These are phyloP conservation scores for Setomelanomma holmii DNA, from an alignment of 2,329 filamentous ascomycete genomes.

Conservation along the genomic window DNA sequence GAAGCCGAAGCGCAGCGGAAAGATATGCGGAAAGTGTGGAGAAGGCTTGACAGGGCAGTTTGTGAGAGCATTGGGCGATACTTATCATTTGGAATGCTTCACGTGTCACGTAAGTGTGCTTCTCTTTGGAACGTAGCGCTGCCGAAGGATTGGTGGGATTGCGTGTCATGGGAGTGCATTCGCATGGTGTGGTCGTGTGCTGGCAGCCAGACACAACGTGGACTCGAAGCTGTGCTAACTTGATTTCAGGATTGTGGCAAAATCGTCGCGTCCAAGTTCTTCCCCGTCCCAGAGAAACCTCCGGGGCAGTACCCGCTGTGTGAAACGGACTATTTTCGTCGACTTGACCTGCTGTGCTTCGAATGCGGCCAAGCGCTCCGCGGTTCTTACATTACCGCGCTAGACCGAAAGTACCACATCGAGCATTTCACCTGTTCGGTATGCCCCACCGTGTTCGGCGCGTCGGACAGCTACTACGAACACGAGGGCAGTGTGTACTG, in stretches of 20 bases:
- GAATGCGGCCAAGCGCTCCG: slow-evolving; percentile 91
- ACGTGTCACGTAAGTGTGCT: slow-evolving; percentile 78
- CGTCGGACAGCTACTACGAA: slow-evolving; percentile 98
- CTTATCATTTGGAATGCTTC: slow-evolving; percentile 97
- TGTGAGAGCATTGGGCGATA: slow-evolving; percentile 89
- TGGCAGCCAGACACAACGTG: no score
- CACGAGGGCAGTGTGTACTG: slow-evolving; percentile 97
- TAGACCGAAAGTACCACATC: slow-evolving; percentile 96
- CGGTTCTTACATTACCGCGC: slow-evolving; percentile 95
- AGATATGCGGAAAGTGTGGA: slow-evolving; percentile 80
- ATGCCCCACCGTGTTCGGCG: slow-evolving; percentile 96
- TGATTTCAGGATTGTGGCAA: slow-evolving; percentile 89
- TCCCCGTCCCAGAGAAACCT: slow-evolving; percentile 90
- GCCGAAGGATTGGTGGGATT: neutral
- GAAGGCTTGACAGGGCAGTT: slow-evolving; percentile 92
- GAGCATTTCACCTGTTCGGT: slow-evolving; percentile 99
- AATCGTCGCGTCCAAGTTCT: slow-evolving; percentile 98
- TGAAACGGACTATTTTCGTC: slow-evolving; percentile 95
- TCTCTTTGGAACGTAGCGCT: neutral
- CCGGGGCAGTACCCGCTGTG: slow-evolving; percentile 93
- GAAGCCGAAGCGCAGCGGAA: slow-evolving; percentile 43
- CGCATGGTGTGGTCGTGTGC: neutral
- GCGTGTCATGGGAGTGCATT: neutral
- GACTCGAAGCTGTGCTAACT: slow-evolving; percentile 6
- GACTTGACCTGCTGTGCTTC: slow-evolving; percentile 88